Percentiles rank a stretch among this genome's conserved stretches.
phyloP scores from a whole-genome alignment of 805 yeast genomes.

The Zygoascus biomembranicola region DNA sequence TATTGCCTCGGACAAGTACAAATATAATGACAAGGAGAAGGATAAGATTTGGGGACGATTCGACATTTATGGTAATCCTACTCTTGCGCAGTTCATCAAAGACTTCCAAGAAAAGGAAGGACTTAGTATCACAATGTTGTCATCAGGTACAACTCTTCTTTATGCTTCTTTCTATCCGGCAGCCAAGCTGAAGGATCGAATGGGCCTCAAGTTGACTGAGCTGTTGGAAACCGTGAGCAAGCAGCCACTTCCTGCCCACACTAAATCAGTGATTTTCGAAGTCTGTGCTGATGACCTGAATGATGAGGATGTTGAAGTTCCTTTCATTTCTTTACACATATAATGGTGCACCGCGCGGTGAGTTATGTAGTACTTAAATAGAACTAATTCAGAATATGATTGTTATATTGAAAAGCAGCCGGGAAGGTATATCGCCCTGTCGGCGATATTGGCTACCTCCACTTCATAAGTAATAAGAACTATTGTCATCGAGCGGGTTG shows the following conservation, averaged over 20 bases:
- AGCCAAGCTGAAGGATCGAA: constrained; percentile 75
- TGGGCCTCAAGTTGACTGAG: constrained; percentile 57
- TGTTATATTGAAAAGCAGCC: constrained; percentile 1
- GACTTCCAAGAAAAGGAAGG: constrained; percentile 78
- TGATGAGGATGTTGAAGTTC: constrained; percentile 95
- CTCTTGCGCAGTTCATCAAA: constrained; percentile 63
- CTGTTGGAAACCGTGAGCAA: constrained; percentile 79
- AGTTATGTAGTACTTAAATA: background rate
- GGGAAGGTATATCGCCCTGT: constrained; percentile 27
- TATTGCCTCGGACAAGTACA: constrained; percentile 71
- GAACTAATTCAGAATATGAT: background rate
- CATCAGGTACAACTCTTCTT: constrained; percentile 80
- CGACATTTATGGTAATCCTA: constrained; percentile 55
- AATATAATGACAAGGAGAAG: constrained; percentile 67
- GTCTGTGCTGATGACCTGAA: constrained; percentile 84
- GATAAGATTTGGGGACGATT: constrained; percentile 96
- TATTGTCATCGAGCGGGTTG: constrained; percentile 35
- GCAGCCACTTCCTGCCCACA: constrained; percentile 67
- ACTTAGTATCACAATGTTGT: constrained; percentile 80
- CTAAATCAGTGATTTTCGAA: constrained; percentile 74
- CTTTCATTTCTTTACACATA: constrained; percentile 64
- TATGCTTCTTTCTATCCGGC: constrained; percentile 94
- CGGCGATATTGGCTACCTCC: constrained; percentile 55
- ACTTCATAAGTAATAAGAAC: constrained; percentile 68
- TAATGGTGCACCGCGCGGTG: no score